A percentile compares a stretch with the other conserved stretches of the same genome.
These are phyloP conservation scores for Pythium rishiriense DNA, from an alignment of 352 stramenopile species.

Conservation along the genomic window DNA sequence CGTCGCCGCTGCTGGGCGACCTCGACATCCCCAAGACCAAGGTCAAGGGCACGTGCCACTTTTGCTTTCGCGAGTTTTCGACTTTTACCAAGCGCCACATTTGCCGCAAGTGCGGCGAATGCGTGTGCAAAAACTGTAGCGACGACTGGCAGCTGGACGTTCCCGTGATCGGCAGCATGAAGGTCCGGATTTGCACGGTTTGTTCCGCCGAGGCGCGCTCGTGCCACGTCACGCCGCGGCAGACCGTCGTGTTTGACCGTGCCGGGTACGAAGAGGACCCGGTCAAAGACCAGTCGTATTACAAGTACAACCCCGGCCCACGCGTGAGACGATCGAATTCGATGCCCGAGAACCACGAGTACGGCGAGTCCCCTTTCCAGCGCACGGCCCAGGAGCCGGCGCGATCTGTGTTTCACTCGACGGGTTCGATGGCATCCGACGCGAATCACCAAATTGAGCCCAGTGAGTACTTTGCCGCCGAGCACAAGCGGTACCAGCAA, in stretches of 20 bases:
- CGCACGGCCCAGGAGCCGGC: slow-evolving; percentile 1
- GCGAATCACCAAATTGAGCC: slow-evolving; percentile 15
- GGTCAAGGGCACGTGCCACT: slow-evolving; percentile 53
- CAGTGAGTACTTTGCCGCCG: slow-evolving; percentile 26
- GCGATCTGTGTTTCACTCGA: slow-evolving; percentile 9
- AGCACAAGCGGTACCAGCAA: slow-evolving; percentile 20
- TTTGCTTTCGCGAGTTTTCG: slow-evolving; percentile 73
- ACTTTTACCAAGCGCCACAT: slow-evolving; percentile 53
- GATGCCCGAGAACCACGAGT: slow-evolving; percentile 21
- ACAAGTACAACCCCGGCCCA: neutral
- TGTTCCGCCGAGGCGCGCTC: slow-evolving; percentile 73
- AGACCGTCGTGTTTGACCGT: neutral
- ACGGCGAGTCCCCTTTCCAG: slow-evolving; percentile 11
- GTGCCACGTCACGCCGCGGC: slow-evolving; percentile 40
- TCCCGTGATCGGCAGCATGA: slow-evolving; percentile 70
- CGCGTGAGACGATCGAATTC: slow-evolving; percentile 22
- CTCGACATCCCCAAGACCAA: slow-evolving; percentile 56
- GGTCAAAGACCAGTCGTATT: neutral
- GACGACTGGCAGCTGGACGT: slow-evolving; percentile 81
- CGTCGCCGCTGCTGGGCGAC: slow-evolving; percentile 71
- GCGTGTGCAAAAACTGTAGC: slow-evolving; percentile 77
- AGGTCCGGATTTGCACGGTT: slow-evolving; percentile 83
- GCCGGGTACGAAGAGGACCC: neutral
- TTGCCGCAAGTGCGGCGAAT: slow-evolving; percentile 79
- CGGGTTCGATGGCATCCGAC: neutral